phyloP scores from a whole-genome alignment of 2,329 filamentous ascomycete species.

The Akanthomyces lecanii region DNA sequence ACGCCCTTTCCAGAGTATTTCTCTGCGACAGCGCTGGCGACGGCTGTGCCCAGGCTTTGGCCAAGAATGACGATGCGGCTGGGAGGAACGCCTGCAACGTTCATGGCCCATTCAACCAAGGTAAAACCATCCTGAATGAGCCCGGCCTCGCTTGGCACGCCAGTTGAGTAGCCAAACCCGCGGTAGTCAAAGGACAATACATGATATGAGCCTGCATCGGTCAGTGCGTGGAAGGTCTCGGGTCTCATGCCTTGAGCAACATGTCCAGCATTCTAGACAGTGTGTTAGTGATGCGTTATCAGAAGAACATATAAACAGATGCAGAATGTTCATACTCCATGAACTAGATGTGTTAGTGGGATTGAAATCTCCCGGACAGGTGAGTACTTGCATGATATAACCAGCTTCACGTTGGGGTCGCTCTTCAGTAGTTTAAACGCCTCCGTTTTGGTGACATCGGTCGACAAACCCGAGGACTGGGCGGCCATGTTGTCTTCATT shows the following conservation, averaged over 20 bases:
- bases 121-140: constrained; percentile 75
- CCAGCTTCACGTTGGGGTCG: constrained; percentile 59
- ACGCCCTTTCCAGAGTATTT: constrained; percentile 57
- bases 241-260: constrained; percentile 75
- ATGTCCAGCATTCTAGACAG: constrained; percentile 72
- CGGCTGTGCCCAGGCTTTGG: constrained; percentile 84
- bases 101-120: constrained; percentile 67
- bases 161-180: constrained; percentile 77
- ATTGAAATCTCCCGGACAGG: background rate
- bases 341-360: constrained; percentile 38
- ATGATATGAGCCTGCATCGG: constrained; percentile 70
- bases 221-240: constrained; percentile 70
- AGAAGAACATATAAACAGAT: too few relatives aligned
- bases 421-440: constrained; percentile 59
- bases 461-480: constrained; percentile 45
- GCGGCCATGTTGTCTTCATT: constrained; percentile 60
- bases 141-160: constrained; percentile 74
- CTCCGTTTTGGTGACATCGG: constrained; percentile 52
- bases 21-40: constrained; percentile 70
- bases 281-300: constrained; percentile 18
- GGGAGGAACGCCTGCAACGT: constrained; percentile 59
- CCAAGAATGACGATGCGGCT: constrained; percentile 75
- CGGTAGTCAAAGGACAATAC: constrained; percentile 89
- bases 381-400: constrained; percentile 56
- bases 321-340: constrained; percentile 45